These are phyloP conservation scores for Tuctoria greenei DNA, from an alignment of 176 grass and related monocot genomes.

Conservation along the genomic window DNA sequence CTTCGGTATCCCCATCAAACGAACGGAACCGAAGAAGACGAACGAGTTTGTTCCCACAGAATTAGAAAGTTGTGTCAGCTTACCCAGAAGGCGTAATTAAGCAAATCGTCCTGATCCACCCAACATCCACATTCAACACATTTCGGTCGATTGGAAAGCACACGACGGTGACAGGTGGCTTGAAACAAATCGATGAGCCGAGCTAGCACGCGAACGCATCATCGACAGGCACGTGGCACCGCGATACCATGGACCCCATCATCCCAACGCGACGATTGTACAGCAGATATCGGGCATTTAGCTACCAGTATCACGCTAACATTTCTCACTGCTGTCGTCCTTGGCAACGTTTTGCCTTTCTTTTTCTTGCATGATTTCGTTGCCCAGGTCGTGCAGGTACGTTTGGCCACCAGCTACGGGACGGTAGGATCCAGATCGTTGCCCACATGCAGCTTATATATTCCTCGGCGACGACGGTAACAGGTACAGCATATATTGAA, in stretches of 20 bases:
- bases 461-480: no score
- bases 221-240: not conserved
- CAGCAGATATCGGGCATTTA: constrained; percentile 3
- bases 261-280: not conserved
- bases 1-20: not conserved
- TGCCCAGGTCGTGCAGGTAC: not conserved
- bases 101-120: not conserved
- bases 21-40: not conserved
- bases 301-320: not conserved
- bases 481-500: not conserved
- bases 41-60: not conserved
- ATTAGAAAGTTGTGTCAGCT: not conserved
- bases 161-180: not conserved
- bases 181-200: not conserved
- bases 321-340: not conserved
- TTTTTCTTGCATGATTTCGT: not conserved
- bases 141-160: not conserved
- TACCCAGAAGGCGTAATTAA: not conserved
- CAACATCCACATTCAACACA: not conserved
- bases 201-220: not conserved
- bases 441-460: no score
- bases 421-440: not conserved
- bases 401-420: not conserved
- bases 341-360: not conserved
- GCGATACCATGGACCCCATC: constrained; percentile 24